These are phyloP conservation scores for Nicotiana otophora DNA, from an alignment of 257 asterid species.

Conservation along the genomic window DNA sequence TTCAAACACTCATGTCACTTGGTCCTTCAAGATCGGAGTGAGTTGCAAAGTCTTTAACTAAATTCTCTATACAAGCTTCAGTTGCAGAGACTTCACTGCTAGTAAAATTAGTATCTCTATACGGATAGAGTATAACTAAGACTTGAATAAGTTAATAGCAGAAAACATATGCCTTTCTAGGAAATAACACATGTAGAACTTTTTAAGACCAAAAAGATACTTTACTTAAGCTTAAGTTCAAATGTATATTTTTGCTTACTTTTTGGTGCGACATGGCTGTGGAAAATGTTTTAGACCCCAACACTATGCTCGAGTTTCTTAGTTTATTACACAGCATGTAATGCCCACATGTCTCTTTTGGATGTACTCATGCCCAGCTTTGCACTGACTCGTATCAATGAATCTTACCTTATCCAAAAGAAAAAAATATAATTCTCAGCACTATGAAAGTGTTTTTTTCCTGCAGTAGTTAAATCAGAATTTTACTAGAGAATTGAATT, in stretches of 20 bases:
- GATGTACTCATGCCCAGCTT: no score
- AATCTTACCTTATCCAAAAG: no score
- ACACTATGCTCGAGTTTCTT: no score
- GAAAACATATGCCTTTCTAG: neutral
- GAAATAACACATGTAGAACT: neutral
- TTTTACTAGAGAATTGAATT: neutral
- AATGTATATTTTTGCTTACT: no score
- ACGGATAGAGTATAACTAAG: neutral
- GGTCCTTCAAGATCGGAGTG: constrained; percentile 98
- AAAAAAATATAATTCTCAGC: neutral
- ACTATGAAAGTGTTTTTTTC: neutral
- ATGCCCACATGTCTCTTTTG: no score
- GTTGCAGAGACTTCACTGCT: neutral
- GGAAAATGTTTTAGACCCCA: no score
- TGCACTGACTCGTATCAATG: no score
- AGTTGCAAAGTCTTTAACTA: constrained; percentile 20
- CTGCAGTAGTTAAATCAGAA: neutral
- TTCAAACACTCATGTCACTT: constrained; percentile 89
- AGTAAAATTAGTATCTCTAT: neutral
- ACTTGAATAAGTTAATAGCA: neutral
- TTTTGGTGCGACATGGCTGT: no score
- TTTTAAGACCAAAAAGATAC: no score
- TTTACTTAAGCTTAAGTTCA: no score
- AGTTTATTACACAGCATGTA: no score
- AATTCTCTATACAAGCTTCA: neutral